Base-by-base conservation (phyloP, 352 stramenopile species). In the Phytophthora meadii region DNA sequence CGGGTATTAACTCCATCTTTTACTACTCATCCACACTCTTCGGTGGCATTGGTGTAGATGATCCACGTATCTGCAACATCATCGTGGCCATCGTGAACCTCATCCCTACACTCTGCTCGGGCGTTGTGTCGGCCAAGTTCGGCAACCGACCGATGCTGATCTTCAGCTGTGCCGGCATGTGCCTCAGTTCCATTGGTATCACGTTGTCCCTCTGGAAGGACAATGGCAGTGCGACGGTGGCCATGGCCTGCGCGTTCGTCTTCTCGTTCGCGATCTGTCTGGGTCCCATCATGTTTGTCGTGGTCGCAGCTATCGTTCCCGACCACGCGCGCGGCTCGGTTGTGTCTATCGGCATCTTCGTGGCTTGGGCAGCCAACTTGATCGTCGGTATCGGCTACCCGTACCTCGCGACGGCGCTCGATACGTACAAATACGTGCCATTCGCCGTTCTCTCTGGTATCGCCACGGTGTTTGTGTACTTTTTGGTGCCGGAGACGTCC, bases 11-110 rank as follows among this genome's bases (percentile, higher is more conserved):
- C 54, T 65, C 76, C 5, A 66, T 84, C 44, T 79, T 81, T 53
- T 77, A 74, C 59, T 84, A 87, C 70, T 85, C 78, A 39, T 82
- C 73, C 17, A 65, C 48, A 15, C 64, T 84, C n/a, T 81, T 81
- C 28, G 50, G 59, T n/a, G 54, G 49, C 19, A 56, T 69, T 12
- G 75, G 75, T 5, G 50, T 84, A 5, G 47, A 34, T 10, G 66
- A 84, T 30, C 47, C 39, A 0, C 76, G 76, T 8, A 32, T 81
- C 44, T 65, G 65, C 51, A 73, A 63, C 34, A 64, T 81, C 37
- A 80, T 81, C 41, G 57, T 84, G 42, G 62, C 53, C 14, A 72
- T 75, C 41, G 62, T 81, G 7, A 79, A 79, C 40, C 15, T 81
- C n/a, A 41, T 81, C 24, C 61, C 72, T 24, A 72, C 59, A 12